A percentile compares a stretch with the other conserved stretches of the same genome.
These are phyloP conservation scores for Leccinum longicurvipes DNA, from an alignment of 768 basidiomycete species.

Conservation along the genomic window DNA sequence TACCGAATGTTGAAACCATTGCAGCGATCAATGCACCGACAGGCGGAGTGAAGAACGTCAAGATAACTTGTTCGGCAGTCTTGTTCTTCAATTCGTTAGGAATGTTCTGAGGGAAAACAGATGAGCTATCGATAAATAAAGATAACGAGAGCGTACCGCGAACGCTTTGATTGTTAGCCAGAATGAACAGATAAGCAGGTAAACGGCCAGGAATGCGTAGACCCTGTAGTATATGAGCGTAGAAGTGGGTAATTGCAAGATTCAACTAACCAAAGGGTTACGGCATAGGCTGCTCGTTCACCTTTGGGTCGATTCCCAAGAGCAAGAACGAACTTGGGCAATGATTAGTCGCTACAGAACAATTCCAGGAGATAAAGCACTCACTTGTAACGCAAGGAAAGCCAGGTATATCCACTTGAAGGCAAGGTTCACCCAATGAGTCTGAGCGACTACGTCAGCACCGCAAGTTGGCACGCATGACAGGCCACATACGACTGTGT, in stretches of 20 bases:
- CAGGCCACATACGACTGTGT: conserved; percentile 52
- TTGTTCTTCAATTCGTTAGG: conserved; percentile 49
- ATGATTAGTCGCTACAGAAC: background rate
- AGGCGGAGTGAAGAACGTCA: conserved; percentile 67
- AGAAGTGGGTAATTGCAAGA: background rate
- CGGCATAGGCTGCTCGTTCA: conserved; percentile 67
- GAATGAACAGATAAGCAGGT: conserved; percentile 85
- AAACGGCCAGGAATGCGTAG: conserved; percentile 78
- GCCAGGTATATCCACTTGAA: conserved; percentile 87
- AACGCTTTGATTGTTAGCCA: conserved; percentile 82
- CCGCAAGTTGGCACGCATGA: background rate
- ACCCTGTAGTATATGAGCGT: conserved; percentile 48
- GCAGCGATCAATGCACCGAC: conserved; percentile 83
- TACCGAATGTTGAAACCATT: conserved; percentile 84
- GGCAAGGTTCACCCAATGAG: conserved; percentile 81
- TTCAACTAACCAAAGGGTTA: conserved; percentile 62
- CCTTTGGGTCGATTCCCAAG: conserved; percentile 87
- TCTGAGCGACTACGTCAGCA: conserved; percentile 36
- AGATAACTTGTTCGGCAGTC: conserved; percentile 46
- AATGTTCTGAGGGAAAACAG: conserved; percentile 41
- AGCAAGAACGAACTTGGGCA: conserved; percentile 58
- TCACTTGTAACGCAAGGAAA: conserved; percentile 74
- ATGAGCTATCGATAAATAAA: background rate
- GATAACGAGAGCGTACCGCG: conserved; percentile 40
- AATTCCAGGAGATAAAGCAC: conserved; percentile 1